Percentiles rank a stretch among this genome's conserved stretches.
phyloP scores from a whole-genome alignment of 768 basidiomycete genomes.

The Mycena filopes region DNA sequence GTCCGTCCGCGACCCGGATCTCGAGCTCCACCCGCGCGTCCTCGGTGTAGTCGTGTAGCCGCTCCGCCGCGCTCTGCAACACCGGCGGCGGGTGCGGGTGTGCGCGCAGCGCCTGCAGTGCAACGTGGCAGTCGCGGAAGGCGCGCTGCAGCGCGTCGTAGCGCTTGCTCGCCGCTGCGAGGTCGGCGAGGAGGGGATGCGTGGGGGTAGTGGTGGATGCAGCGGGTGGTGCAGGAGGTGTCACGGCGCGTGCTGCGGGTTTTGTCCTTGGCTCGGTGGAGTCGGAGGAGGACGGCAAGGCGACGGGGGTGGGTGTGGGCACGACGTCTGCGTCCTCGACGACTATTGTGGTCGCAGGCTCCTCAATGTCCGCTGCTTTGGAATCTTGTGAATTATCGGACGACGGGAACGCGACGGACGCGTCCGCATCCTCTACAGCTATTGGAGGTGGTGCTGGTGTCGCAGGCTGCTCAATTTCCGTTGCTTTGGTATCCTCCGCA shows the following conservation, averaged over 20 bases:
- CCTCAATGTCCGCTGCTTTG: no score
- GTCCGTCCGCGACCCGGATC: constrained; percentile 80
- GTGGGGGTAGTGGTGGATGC: background rate
- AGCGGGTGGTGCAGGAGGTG: background rate
- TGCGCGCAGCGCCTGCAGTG: constrained; percentile 64
- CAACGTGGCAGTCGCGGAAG: constrained; percentile 76
- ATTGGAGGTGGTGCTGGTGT: no score
- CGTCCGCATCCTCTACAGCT: no score
- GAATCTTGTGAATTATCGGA: no score
- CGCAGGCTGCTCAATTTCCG: no score
- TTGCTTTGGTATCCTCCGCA: no score
- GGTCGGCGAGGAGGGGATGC: constrained; percentile 57
- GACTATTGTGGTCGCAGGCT: no score
- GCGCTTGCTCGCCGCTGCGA: constrained; percentile 57
- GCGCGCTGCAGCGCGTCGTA: constrained; percentile 71
- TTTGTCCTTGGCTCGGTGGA: background rate
- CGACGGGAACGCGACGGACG: no score
- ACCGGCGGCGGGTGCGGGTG: constrained; percentile 45
- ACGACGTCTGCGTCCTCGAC: background rate
- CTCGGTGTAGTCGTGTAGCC: constrained; percentile 80
- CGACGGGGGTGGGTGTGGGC: background rate
- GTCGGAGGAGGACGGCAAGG: background rate
- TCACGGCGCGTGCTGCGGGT: background rate
- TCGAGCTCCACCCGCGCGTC: constrained; percentile 87
- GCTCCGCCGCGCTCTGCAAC: constrained; percentile 63